Evolutionary conservation across 345 rosid genomes (phyloP), one percentile per base, ranked within the genome.

Genomic region (Eucalyptus coolabah): DNA sequence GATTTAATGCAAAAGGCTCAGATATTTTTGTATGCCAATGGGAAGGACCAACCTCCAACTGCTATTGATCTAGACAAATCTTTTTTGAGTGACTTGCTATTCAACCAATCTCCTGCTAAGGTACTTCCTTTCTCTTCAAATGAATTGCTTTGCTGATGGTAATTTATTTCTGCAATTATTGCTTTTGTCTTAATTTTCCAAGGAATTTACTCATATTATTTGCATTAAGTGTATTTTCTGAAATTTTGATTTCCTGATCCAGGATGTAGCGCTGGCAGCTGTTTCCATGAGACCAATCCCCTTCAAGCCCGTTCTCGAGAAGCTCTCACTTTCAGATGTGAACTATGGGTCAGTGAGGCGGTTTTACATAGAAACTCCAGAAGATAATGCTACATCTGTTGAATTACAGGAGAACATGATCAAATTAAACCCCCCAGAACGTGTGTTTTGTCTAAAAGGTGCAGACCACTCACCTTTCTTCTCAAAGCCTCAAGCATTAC

Each of bases 401-500:
- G 32, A 90, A 65, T 90, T 95, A 49, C 99, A 97, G 88, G 96
- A 97, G 53, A 94, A 91, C 89, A 96, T 97, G 99, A 92, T 96
- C 87, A 96, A 93, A 82, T 89, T 95, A 47, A 93, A 94, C 88
- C 96, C 98, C 18, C 99, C 99, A 1, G 98, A 98, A 90, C 93
- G 93, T 45, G 98, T 97, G 50, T 97, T 95, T 89, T 93, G 91
- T 47, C 89, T 98, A 72, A 98, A 96, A 93, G 99, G 99, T 19
- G 94, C 98, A 6, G 99, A 98, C 77, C 99, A 98, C 91, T 96
- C 99, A 40, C 99, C 99, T 30, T 98, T 98, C 92, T 98, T 98
- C 93, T 98, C 99, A 17, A 98, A 96, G 93, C 99, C 99, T 92
- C 99, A 97, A 93, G 96, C 98, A 86, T 93, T 97, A 63, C 99